These are phyloP conservation scores for Microbotryum scabiosae DNA, from an alignment of 1,284 basidiomycete genomes.

Conservation along the genomic window DNA sequence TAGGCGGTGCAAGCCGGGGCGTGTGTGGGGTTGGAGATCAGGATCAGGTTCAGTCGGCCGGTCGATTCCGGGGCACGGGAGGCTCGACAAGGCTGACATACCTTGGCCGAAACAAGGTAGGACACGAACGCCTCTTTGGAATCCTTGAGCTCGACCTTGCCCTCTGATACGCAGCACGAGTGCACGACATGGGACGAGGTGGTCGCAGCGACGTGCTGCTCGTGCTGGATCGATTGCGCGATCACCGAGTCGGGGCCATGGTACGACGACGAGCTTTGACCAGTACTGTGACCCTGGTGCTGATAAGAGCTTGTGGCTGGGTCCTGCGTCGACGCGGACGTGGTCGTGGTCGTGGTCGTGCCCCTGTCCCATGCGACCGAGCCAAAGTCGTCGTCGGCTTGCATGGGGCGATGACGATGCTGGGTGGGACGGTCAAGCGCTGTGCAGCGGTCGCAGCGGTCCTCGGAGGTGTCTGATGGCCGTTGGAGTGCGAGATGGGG, in stretches of 20 bases:
- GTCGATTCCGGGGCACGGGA: neutral
- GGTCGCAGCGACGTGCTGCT: neutral
- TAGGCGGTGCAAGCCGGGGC: neutral
- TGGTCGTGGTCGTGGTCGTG: neutral
- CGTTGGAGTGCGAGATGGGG: too few relatives aligned
- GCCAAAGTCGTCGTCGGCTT: conserved; percentile 11
- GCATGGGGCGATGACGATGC: neutral
- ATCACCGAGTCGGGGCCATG: neutral
- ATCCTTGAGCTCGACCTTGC: conserved; percentile 88
- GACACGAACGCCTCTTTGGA: conserved; percentile 95
- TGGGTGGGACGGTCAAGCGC: neutral
- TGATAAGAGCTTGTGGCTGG: neutral
- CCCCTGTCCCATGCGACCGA: conserved; percentile 27
- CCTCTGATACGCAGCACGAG: conserved; percentile 67
- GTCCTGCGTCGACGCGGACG: neutral
- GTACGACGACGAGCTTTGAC: neutral
- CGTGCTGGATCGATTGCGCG: neutral
- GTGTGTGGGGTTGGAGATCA: neutral
- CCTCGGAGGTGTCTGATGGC: too few relatives aligned
- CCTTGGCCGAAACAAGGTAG: conserved; percentile 83
- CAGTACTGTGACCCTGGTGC: neutral
- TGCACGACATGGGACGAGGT: neutral
- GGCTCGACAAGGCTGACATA: conserved; percentile 40
- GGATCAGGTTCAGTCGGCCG: neutral
- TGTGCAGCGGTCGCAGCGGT: too few relatives aligned